A percentile compares a stretch with the other conserved stretches of the same genome.
Evolutionary conservation across 371 early-diverging fungal genomes (phyloP).

Genomic region (Rhizopus microsporus): DNA sequence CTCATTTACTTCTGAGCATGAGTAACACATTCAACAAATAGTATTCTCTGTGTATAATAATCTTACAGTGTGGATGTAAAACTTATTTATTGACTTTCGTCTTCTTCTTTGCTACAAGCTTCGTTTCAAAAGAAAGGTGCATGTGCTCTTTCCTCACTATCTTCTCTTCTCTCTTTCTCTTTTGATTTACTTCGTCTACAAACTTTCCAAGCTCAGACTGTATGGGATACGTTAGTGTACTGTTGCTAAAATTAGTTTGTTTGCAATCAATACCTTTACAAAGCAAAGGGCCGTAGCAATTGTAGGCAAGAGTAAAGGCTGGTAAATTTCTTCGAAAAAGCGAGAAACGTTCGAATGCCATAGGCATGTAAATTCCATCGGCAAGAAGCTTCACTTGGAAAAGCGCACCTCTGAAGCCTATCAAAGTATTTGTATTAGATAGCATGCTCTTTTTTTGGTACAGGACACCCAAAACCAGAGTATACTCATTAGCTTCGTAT

Average conservation of each 20-base stretch:
- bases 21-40: conserved; percentile 8
- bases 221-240: conserved; percentile 19
- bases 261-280: conserved; percentile 24
- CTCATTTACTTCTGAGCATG: conserved; percentile 6
- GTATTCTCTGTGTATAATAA: neutral
- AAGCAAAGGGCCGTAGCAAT: conserved; percentile 18
- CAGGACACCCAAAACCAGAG: conserved; percentile 14
- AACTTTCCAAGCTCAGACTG: conserved; percentile 22
- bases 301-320: conserved; percentile 15
- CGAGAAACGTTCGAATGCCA: conserved; percentile 17
- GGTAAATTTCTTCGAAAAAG: conserved; percentile 14
- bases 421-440: conserved; percentile 18
- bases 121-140: conserved; percentile 15
- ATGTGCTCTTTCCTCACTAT: conserved; percentile 16
- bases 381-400: conserved; percentile 16
- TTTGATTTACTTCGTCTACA: conserved; percentile 15
- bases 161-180: conserved; percentile 15
- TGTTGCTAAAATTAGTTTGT: conserved; percentile 17
- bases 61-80: conserved; percentile 16
- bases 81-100: conserved; percentile 10
- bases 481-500: conserved; percentile 19
- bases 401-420: conserved; percentile 15
- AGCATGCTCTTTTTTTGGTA: conserved; percentile 17
- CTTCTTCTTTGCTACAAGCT: too few relatives aligned
- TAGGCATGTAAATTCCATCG: conserved; percentile 23